Base-by-base conservation (phyloP, 768 basidiomycete species). In the Amanita phalloides region DNA sequence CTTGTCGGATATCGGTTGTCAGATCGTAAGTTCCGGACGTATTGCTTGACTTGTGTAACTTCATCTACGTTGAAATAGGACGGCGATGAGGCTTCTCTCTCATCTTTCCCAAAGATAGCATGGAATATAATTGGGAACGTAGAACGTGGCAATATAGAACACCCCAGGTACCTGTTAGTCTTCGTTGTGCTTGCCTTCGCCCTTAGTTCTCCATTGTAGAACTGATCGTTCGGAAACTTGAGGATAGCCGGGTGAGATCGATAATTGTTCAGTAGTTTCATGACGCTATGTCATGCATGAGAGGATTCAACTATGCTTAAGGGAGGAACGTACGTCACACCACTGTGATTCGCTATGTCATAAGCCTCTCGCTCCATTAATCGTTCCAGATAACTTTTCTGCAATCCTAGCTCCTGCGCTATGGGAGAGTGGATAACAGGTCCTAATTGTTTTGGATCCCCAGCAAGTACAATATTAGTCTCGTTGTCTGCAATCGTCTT, bases 11-110 rank as follows among this genome's bases (percentile, higher is more conserved):
- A 61, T 52, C 66, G 68, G 17, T 64, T 58, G 43, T 77, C 69
- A 0, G 54, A 56, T 13, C 68, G 53, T 21, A 76, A 61, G 23
- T 56, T 55, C 53, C 72, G 60, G 0, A 75, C 64, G 53, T 84
- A 84, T 0, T 60, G 57, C 55, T 74, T 76, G 36, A 84, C 76
- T 47, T 77, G 72, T 0, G 73, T 57, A 0, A 69, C 71, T 56
- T 86, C 83, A 23, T 78, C 72, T 32, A 78, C 72, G 53, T 86
- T 86, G 68, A 85, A 86, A 62, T 82, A 86, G 0, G 82, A 84
- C 0, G 83, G 84, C 0, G 83, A 84, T 0, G 75, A 71, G 2
- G 76, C 74, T 58, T 86, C 83, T 11, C 81, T 74, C 21, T 76
- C 73, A 58, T 86, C 82, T 56, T 77, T 76, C 9, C 84, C 84